Conservation (phyloP, 2,329 filamentous ascomycete species). For the Aspergillus texensis region DNA sequence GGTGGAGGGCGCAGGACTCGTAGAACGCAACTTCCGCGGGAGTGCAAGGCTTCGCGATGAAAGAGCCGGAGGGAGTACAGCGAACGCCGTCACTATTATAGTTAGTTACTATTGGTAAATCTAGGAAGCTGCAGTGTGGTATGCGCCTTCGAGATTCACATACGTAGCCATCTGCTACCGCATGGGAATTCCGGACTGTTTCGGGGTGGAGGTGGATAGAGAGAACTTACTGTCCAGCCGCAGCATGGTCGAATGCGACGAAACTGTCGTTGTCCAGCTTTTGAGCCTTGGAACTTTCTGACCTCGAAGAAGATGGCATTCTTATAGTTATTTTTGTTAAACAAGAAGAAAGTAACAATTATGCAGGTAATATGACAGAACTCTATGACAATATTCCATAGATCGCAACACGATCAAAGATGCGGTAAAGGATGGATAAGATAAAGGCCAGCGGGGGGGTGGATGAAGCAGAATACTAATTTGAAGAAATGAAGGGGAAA, state of each 20-base stretch:
- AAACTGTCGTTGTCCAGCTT: constrained; percentile 43
- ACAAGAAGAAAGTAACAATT: background rate
- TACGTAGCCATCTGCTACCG: background rate
- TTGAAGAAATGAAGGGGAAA: background rate
- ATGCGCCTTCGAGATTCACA: background rate
- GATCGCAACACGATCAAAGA: background rate
- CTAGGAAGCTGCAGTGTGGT: background rate
- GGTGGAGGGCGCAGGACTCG: constrained; percentile 70
- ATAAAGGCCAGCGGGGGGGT: background rate
- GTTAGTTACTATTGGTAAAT: background rate
- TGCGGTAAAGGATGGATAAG: too few relatives aligned
- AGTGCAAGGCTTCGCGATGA: constrained; percentile 95
- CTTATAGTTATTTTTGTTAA: constrained; percentile 11
- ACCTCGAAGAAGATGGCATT: constrained; percentile 38
- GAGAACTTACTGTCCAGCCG: constrained; percentile 53
- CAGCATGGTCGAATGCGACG: constrained; percentile 49
- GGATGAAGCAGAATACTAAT: background rate
- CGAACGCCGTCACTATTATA: constrained; percentile 81
- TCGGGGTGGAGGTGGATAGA: constrained; percentile 2
- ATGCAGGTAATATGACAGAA: background rate
- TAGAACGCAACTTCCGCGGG: constrained; percentile 87
- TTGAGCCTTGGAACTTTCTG: constrained; percentile 36
- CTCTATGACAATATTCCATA: background rate
- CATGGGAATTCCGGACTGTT: background rate
- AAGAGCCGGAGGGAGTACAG: constrained; percentile 76